A percentile compares a stretch with the other conserved stretches of the same genome.
Evolutionary conservation across 2,329 filamentous ascomycete species (phyloP).

Genomic region (Ophiocordyceps robertsii): DNA sequence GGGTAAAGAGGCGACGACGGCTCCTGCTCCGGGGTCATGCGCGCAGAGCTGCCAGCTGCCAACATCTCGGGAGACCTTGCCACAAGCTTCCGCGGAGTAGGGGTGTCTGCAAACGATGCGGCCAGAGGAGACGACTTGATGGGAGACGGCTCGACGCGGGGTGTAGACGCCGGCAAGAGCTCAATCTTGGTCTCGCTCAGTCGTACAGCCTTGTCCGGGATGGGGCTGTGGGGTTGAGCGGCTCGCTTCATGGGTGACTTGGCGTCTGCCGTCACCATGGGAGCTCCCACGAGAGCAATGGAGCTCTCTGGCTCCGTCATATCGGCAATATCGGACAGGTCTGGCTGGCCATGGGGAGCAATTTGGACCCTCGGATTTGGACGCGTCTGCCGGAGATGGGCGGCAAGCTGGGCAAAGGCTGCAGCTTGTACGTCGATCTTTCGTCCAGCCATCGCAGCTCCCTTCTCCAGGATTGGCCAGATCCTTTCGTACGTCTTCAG

Average conservation of each 20-base stretch:
- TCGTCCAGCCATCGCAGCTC: slow-evolving; percentile 3
- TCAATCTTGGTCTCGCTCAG: slow-evolving; percentile 16
- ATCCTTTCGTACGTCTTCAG: slow-evolving; percentile 12
- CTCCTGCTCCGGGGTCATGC: too few species aligned
- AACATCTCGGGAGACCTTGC: not conserved
- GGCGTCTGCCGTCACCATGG: slow-evolving; percentile 9
- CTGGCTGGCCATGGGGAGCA: slow-evolving; percentile 10
- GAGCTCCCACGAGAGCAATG: slow-evolving; percentile 8
- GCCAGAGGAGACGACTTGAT: slow-evolving; percentile 15
- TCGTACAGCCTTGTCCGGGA: slow-evolving; percentile 12
- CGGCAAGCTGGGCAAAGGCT: slow-evolving; percentile 11
- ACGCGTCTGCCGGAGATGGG: slow-evolving; percentile 7
- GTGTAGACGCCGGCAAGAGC: slow-evolving; percentile 12
- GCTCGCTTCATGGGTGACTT: slow-evolving; percentile 18
- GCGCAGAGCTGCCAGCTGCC: too few species aligned
- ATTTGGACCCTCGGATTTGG: slow-evolving; percentile 10
- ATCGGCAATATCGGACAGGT: slow-evolving; percentile 15
- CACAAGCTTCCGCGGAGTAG: not conserved
- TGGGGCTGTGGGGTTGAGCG: slow-evolving; percentile 12
- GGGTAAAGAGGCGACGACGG: not conserved
- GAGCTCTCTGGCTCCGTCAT: slow-evolving; percentile 14
- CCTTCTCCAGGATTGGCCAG: slow-evolving; percentile 10
- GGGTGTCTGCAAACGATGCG: slow-evolving; percentile 9
- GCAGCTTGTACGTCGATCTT: slow-evolving; percentile 13
- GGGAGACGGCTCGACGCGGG: slow-evolving; percentile 14